Base-by-base conservation (phyloP, 176 grass and related monocot genomes). In the Cocos nucifera region DNA sequence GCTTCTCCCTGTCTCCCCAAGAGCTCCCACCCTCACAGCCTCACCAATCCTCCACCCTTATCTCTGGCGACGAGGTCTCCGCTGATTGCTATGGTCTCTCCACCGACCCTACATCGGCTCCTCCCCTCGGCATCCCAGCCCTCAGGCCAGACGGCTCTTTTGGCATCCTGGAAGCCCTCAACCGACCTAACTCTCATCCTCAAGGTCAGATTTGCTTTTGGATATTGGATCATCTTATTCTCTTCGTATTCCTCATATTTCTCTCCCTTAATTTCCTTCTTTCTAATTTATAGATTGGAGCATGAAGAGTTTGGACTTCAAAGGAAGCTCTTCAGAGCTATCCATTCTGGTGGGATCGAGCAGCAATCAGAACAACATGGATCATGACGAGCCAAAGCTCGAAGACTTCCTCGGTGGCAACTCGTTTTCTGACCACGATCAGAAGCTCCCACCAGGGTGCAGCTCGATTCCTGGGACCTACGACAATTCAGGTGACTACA, bases 371-470 rank as follows among this genome's bases (percentile, higher is more conserved):
- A 56, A 19, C 65, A 56, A 30, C 27, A 39, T 56, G n/a, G 25
- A 56, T 12, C 51, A 68, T 1, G 81, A 67, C 17, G 80, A 88
- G 71, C 93, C 93, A 2, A 98, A 98, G 71, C 84, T 98, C 25
- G 93, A 98, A 78, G 93, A 98, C 55, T 98, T 98, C 67, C 88
- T 98, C 0, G 93, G 93, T 4, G 82, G 84, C 23, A 72, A 87
- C 67, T 86, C 88, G 18, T 98, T 89, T 44, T 68, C 84, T 0
- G 93, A 86, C 62, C 84, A 91, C 5, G 67, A 91, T 0, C 83
- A 85, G 17, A 80, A 86, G 68, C 55, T 58, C 0, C 28, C 51
- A 44, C 35, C 35, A 12, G 35, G 35, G 9, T 44, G 35, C 35
- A 44, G 35, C 25, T 49, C 61, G 18, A 50, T 63, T 4, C 8